These are phyloP conservation scores for Pleurotus pulmonarius DNA, from an alignment of 768 basidiomycete species.

Conservation along the genomic window DNA sequence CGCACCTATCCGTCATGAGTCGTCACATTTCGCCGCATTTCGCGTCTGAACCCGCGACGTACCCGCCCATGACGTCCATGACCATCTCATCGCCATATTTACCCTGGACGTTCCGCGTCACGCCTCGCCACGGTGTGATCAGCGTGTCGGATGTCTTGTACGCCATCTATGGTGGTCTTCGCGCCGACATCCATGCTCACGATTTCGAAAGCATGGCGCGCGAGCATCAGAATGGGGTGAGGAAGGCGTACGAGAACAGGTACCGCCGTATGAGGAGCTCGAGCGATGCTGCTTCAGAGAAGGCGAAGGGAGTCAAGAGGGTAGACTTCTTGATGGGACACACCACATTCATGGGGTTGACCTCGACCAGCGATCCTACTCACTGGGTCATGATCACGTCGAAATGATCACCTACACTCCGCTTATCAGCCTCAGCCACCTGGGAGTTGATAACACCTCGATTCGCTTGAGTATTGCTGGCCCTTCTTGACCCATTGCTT, in stretches of 20 bases:
- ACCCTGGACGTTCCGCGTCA: conserved; percentile 33
- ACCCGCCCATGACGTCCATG: conserved; percentile 28
- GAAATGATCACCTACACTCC: background rate
- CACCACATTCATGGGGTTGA: conserved; percentile 34
- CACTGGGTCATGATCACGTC: conserved; percentile 1
- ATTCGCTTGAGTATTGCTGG: background rate
- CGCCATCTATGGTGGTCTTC: conserved; percentile 39
- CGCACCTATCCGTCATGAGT: background rate
- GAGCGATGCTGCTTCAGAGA: conserved; percentile 27
- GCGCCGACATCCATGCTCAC: conserved; percentile 28
- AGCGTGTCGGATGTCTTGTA: conserved; percentile 37
- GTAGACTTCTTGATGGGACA: conserved; percentile 49
- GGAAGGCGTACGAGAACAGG: conserved; percentile 37
- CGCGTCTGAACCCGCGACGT: conserved; percentile 27
- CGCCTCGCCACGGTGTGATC: conserved; percentile 14
- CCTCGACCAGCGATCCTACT: conserved; percentile 20
- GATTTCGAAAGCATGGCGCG: conserved; percentile 36
- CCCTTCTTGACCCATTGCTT: background rate
- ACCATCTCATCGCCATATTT: conserved; percentile 25
- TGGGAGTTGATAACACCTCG: background rate
- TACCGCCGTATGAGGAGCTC: conserved; percentile 28
- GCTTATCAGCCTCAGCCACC: too few relatives aligned
- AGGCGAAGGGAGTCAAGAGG: conserved; percentile 35
- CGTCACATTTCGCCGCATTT: background rate
- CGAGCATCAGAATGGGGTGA: conserved; percentile 30